A percentile compares a stretch with the other conserved stretches of the same genome.
Evolutionary conservation across 1,284 basidiomycete species (phyloP).

Genomic region (Ganoderma resinaceum): DNA sequence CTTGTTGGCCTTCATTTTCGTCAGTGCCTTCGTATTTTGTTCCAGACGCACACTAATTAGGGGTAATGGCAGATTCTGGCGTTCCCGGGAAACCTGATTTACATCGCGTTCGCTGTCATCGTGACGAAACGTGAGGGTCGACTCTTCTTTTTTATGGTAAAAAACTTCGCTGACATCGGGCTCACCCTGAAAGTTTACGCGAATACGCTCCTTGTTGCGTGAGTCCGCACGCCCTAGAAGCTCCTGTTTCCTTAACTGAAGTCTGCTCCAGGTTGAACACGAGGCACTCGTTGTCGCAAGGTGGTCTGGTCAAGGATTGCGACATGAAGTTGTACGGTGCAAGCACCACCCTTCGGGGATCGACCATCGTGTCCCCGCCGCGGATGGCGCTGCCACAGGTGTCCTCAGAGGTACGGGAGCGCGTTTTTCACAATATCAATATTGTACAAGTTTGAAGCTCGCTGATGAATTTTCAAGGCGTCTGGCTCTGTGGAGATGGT

Average conservation of each 20-base stretch:
- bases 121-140: conserved; percentile 11
- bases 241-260: neutral
- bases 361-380: neutral
- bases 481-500: neutral
- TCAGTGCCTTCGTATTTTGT: neutral
- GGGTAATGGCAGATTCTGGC: neutral
- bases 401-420: neutral
- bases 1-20: conserved; percentile 11
- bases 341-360: neutral
- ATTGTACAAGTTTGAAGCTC: neutral
- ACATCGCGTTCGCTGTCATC: conserved; percentile 11
- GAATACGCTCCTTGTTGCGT: conserved; percentile 20
- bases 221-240: neutral
- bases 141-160: neutral
- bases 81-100: conserved; percentile 5
- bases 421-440: neutral
- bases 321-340: conserved; percentile 8
- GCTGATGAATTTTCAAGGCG: neutral
- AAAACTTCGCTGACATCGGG: too few relatives aligned
- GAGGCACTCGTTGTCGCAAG: neutral
- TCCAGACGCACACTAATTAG: neutral
- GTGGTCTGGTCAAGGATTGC: conserved; percentile 2
- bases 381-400: neutral
- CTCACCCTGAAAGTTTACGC: conserved; percentile 7
- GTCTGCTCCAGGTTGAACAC: neutral